phyloP scores from a whole-genome alignment of 208 protist genomes.

The Leishmania martiniquensis region DNA sequence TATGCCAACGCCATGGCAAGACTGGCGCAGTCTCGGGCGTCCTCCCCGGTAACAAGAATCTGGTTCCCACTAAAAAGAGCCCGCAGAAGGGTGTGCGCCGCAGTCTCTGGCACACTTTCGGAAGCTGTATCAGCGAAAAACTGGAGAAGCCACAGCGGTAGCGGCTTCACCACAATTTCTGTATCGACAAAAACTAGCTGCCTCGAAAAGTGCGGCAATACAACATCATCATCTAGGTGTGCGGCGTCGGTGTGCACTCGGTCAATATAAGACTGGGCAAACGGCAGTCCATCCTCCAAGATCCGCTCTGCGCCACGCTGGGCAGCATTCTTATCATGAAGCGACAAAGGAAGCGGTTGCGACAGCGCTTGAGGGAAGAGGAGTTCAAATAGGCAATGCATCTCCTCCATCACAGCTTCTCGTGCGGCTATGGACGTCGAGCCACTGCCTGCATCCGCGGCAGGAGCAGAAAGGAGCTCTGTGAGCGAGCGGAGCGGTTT shows the following conservation, averaged over 20 bases:
- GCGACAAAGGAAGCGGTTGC: not conserved
- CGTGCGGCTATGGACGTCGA: not conserved
- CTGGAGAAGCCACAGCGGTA: conserved; percentile 68
- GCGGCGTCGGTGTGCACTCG: conserved; percentile 17
- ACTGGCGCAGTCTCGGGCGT: conserved; percentile 47
- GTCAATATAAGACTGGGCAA: conserved; percentile 30
- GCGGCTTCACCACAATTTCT: conserved; percentile 47
- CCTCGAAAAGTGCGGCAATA: conserved; percentile 33
- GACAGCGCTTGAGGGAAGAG: conserved; percentile 23
- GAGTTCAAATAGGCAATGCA: conserved; percentile 28
- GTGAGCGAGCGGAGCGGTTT: conserved; percentile 59
- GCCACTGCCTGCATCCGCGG: not conserved
- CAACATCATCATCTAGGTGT: conserved; percentile 17
- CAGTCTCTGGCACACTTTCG: not conserved
- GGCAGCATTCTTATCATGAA: conserved; percentile 10
- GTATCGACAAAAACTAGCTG: conserved; percentile 18
- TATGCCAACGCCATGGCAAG: conserved; percentile 60
- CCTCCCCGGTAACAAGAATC: conserved; percentile 56
- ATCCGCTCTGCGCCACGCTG: conserved; percentile 13
- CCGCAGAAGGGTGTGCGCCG: conserved; percentile 47
- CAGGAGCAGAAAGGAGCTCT: conserved; percentile 31
- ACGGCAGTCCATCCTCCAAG: conserved; percentile 29
- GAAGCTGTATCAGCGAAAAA: conserved; percentile 29
- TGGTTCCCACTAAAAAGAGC: conserved; percentile 78
- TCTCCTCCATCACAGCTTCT: conserved; percentile 16